phyloP scores from a whole-genome alignment of 257 asterid genomes.

The Mentha longifolia region DNA sequence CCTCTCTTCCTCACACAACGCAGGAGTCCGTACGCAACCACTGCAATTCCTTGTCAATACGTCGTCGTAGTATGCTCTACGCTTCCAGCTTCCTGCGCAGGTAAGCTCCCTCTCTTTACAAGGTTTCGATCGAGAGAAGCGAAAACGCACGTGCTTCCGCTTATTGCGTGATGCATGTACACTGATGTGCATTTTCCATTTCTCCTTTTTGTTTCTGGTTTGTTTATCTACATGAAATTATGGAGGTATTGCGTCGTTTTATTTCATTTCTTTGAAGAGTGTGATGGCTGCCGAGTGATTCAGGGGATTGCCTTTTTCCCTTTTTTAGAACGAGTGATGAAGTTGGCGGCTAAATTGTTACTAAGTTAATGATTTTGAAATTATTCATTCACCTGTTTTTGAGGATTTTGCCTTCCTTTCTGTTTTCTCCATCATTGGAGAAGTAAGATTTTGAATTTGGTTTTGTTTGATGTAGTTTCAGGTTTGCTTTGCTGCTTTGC shows the following conservation, averaged over 20 bases:
- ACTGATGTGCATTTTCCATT: not conserved
- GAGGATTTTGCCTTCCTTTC: not conserved
- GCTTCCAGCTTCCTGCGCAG: not conserved
- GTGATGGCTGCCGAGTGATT: conserved; percentile 21
- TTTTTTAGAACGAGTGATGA: not conserved
- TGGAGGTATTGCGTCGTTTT: not conserved
- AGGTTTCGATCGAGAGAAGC: not conserved
- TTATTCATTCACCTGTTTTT: not conserved
- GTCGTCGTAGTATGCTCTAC: conserved; percentile 22
- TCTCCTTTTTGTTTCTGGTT: not conserved
- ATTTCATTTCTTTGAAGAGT: conserved; percentile 28
- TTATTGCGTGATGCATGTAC: conserved; percentile 12
- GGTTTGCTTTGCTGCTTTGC: conserved; percentile 37
- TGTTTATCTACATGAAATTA: not conserved
- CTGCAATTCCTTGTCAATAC: not conserved
- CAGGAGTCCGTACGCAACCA: not conserved
- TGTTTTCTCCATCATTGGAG: not conserved
- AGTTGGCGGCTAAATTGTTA: not conserved
- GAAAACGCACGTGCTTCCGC: conserved; percentile 9
- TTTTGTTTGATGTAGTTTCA: conserved; percentile 32
- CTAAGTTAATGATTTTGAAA: not conserved
- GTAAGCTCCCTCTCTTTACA: conserved; percentile 22
- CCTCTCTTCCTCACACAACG: conserved; percentile 8
- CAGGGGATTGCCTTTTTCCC: not conserved
- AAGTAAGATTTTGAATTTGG: conserved; percentile 8